A percentile compares a stretch with the other conserved stretches of the same genome.
These are phyloP conservation scores for Gyromitra esculenta DNA, from an alignment of 2,329 filamentous ascomycete species.

Conservation along the genomic window DNA sequence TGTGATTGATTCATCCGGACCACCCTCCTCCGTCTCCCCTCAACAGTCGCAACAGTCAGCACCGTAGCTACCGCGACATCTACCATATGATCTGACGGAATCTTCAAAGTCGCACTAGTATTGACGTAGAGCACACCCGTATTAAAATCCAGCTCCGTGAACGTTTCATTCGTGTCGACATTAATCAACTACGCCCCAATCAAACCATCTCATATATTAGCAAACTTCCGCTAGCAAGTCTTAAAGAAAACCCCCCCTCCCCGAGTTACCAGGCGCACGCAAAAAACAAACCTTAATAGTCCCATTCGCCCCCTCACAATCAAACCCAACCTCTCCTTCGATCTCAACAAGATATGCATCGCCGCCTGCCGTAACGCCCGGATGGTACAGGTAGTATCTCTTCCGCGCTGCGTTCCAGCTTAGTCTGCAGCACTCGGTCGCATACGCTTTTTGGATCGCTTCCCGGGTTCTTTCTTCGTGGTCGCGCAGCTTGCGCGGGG, in stretches of 20 bases:
- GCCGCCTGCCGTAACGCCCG: constrained; percentile 56
- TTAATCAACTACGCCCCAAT: constrained; percentile 39
- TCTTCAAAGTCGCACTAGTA: constrained; percentile 55
- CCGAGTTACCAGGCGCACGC: too few relatives aligned
- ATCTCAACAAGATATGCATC: constrained; percentile 56
- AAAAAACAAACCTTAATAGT: constrained; percentile 50
- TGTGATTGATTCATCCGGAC: constrained; percentile 5
- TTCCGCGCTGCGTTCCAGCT: constrained; percentile 54
- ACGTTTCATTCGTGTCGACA: constrained; percentile 55
- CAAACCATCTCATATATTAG: too few relatives aligned
- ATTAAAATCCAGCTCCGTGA: constrained; percentile 57
- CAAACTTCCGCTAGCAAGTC: background rate
- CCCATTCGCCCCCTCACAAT: constrained; percentile 54
- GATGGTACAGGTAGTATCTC: constrained; percentile 57
- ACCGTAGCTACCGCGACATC: constrained; percentile 58
- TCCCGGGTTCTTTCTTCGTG: constrained; percentile 53
- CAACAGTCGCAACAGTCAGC: constrained; percentile 57
- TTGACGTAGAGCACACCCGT: constrained; percentile 54
- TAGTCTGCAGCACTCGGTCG: constrained; percentile 57
- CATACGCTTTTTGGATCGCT: constrained; percentile 56
- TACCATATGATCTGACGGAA: constrained; percentile 58
- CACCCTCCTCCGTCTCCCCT: constrained; percentile 54
- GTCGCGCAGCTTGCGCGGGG: constrained; percentile 22
- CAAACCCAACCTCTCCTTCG: constrained; percentile 57
- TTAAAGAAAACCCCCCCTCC: background rate